Evolutionary conservation across 495 filamentous ascomycete species (phyloP).

Genomic region (Hypomontagnella monticulosa): DNA sequence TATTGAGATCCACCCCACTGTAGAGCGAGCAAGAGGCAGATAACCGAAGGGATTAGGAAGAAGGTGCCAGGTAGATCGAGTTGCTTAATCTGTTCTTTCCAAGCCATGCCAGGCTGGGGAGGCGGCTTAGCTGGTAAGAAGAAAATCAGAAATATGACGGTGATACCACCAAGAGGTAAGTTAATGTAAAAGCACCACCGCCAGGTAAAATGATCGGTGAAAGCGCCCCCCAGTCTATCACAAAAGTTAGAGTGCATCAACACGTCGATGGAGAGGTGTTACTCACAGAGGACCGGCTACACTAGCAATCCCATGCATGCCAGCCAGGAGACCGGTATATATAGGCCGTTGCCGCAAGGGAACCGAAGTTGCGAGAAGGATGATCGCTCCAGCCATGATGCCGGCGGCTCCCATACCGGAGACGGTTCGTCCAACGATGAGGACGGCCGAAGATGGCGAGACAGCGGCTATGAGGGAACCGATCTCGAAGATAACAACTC

Average conservation of each 20-base stretch:
- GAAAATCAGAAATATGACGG: constrained; percentile 59
- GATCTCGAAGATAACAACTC: constrained; percentile 55
- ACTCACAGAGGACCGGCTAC: constrained; percentile 31
- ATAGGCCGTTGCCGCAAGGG: constrained; percentile 47
- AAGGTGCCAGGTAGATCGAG: constrained; percentile 45
- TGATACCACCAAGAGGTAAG: constrained; percentile 65
- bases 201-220: constrained; percentile 67
- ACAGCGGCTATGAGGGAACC: constrained; percentile 47
- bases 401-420: constrained; percentile 58
- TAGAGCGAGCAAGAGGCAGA: constrained; percentile 76
- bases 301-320: constrained; percentile 14
- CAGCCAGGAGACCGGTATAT: constrained; percentile 18
- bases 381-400: constrained; percentile 58
- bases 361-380: constrained; percentile 53
- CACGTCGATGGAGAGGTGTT: not conserved
- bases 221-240: constrained; percentile 67
- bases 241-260: constrained; percentile 11
- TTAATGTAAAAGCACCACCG: constrained; percentile 70
- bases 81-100: constrained; percentile 52
- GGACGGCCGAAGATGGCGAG: constrained; percentile 17
- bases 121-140: constrained; percentile 55
- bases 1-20: constrained; percentile 86
- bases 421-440: constrained; percentile 64
- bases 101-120: constrained; percentile 30
- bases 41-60: constrained; percentile 55